Conservation (phyloP, 2,329 filamentous ascomycete genomes). For the Clonostachys byssicola region DNA sequence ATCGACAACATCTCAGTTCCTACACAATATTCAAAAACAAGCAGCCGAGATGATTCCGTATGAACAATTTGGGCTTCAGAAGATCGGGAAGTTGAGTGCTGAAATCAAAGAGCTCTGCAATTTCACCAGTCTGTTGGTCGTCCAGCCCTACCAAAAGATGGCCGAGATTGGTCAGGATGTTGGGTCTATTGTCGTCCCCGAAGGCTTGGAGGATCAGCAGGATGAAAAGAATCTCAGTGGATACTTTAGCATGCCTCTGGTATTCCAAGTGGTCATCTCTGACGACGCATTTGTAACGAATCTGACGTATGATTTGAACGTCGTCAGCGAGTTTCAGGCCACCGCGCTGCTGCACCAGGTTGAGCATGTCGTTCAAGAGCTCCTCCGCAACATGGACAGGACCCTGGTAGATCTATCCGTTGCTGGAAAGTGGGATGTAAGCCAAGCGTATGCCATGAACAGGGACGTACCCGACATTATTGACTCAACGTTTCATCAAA, state of each 20-base stretch:
- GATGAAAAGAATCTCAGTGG: slow-evolving; percentile 19
- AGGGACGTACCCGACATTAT: slow-evolving; percentile 1
- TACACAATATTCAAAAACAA: slow-evolving; percentile 8
- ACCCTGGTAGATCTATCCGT: not conserved
- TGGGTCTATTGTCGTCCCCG: not conserved
- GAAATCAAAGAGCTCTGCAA: slow-evolving; percentile 4
- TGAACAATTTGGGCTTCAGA: slow-evolving; percentile 7
- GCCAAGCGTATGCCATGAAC: slow-evolving; percentile 1
- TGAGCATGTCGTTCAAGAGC: slow-evolving; percentile 6
- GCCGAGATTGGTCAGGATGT: not conserved
- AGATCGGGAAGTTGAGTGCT: slow-evolving; percentile 3
- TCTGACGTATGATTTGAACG: slow-evolving; percentile 2
- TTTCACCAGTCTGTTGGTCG: slow-evolving; percentile 6
- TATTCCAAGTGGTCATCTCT: slow-evolving; percentile 1
- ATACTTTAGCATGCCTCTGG: slow-evolving; percentile 5
- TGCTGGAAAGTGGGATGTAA: not conserved
- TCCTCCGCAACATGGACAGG: slow-evolving; percentile 2
- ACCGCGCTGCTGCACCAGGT: slow-evolving; percentile 7
- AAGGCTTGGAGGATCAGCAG: not conserved
- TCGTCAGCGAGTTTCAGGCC: slow-evolving; percentile 4
- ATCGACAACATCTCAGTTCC: slow-evolving; percentile 5
- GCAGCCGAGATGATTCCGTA: slow-evolving; percentile 1
- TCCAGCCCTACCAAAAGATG: slow-evolving; percentile 6
- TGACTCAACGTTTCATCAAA: slow-evolving; percentile 27
- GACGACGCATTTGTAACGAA: slow-evolving; percentile 1